These are phyloP conservation scores for Collybiopsis luxurians DNA, from an alignment of 768 basidiomycete genomes.

Conservation along the genomic window DNA sequence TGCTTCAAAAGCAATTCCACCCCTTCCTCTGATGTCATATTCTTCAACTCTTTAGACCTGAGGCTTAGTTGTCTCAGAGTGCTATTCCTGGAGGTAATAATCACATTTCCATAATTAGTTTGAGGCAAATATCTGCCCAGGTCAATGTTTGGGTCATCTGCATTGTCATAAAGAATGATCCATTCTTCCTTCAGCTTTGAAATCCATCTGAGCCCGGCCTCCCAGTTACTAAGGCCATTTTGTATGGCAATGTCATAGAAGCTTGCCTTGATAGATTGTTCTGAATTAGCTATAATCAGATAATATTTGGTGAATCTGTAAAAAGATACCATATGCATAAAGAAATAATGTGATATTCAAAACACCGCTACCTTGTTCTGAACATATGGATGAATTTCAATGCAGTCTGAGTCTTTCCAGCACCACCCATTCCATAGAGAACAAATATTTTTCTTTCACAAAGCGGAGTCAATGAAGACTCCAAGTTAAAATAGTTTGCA, in stretches of 20 bases:
- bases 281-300: neutral
- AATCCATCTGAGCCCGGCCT: neutral
- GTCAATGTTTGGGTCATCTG: constrained; percentile 7
- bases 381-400: neutral
- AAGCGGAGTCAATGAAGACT: neutral
- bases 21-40: neutral
- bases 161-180: constrained; percentile 10
- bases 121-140: no score
- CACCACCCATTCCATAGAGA: constrained; percentile 1
- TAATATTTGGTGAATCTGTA: neutral
- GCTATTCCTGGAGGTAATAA: no score
- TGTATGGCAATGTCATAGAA: neutral
- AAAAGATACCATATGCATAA: neutral
- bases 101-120: constrained; percentile 6
- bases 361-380: neutral
- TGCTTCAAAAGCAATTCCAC: no score
- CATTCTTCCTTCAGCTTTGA: neutral
- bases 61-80: neutral
- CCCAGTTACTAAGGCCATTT: neutral
- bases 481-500: neutral
- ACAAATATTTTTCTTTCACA: no score
- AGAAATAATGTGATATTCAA: no score
- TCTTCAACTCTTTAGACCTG: neutral
- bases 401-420: neutral
- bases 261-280: no score